Evolutionary conservation across 2,329 filamentous ascomycete genomes (phyloP).

Genomic region (Aspergillus texensis): DNA sequence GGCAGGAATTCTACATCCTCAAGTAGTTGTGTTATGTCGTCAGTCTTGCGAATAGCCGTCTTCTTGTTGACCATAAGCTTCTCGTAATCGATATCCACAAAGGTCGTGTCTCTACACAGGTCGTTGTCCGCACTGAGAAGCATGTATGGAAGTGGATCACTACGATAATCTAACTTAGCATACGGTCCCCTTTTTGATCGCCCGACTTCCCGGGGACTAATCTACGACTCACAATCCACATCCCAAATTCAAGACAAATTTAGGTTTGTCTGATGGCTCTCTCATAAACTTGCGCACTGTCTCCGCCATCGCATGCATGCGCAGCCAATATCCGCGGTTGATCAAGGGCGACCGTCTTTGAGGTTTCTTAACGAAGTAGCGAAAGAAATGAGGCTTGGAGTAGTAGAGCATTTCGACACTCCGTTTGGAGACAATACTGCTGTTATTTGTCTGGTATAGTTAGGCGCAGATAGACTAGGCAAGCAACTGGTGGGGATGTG

Average conservation of each 20-base stretch:
- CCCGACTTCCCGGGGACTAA: background rate
- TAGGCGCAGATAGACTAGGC: background rate
- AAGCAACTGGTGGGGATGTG: conserved; percentile 6
- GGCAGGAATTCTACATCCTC: conserved; percentile 45
- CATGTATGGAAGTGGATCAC: conserved; percentile 86
- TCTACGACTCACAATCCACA: conserved; percentile 77
- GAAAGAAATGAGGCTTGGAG: conserved; percentile 80
- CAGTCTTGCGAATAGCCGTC: conserved; percentile 65
- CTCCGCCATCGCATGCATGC: conserved; percentile 79
- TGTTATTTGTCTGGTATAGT: conserved; percentile 73
- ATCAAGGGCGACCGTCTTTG: conserved; percentile 83
- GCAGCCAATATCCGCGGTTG: conserved; percentile 85
- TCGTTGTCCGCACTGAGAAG: conserved; percentile 69
- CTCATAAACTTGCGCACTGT: conserved; percentile 74
- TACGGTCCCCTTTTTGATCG: conserved; percentile 15
- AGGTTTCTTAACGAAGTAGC: conserved; percentile 83
- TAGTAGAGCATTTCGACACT: conserved; percentile 91
- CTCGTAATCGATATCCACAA: conserved; percentile 85
- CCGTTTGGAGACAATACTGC: conserved; percentile 88
- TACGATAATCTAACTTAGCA: conserved; percentile 45
- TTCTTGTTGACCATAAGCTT: conserved; percentile 77
- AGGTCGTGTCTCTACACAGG: conserved; percentile 62
- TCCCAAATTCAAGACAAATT: conserved; percentile 80
- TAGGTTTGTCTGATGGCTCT: conserved; percentile 57
- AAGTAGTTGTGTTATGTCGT: conserved; percentile 60